These are phyloP conservation scores for Aspergillus sclerotioniger DNA, from an alignment of 495 filamentous ascomycete species.

Conservation along the genomic window DNA sequence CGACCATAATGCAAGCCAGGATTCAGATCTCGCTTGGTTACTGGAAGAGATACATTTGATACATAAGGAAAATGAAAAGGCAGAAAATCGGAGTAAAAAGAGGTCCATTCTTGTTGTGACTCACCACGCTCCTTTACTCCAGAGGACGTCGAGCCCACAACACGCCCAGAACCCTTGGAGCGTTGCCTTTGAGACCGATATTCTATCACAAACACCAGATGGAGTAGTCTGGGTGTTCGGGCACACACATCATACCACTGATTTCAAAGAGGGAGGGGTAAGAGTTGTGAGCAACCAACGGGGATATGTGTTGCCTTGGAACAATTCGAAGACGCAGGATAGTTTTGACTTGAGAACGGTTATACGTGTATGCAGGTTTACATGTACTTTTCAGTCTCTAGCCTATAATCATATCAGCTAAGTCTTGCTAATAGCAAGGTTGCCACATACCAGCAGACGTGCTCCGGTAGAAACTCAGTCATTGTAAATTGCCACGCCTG, in stretches of 20 bases:
- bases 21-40: slow-evolving; percentile 48
- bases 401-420: neutral
- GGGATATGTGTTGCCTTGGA: slow-evolving; percentile 44
- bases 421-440: neutral
- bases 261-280: slow-evolving; percentile 38
- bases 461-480: too few relatives aligned
- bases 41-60: slow-evolving; percentile 32
- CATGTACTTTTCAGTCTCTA: too few relatives aligned
- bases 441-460: too few relatives aligned
- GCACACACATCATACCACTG: slow-evolving; percentile 50
- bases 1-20: slow-evolving; percentile 46
- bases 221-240: slow-evolving; percentile 52
- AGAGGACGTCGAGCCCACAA: slow-evolving; percentile 41
- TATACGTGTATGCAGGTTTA: slow-evolving; percentile 13
- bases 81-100: slow-evolving; percentile 12
- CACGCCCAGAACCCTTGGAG: slow-evolving; percentile 41
- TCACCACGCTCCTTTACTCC: slow-evolving; percentile 51
- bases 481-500: slow-evolving; percentile 11
- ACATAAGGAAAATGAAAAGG: slow-evolving; percentile 17
- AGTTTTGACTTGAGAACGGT: slow-evolving; percentile 25
- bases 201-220: slow-evolving; percentile 28
- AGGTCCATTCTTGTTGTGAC: slow-evolving; percentile 49
- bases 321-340: slow-evolving; percentile 10
- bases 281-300: slow-evolving; percentile 53
- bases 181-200: slow-evolving; percentile 52